Conservation (phyloP, 441 rosid genomes). For the Raphanus hybrid region DNA sequence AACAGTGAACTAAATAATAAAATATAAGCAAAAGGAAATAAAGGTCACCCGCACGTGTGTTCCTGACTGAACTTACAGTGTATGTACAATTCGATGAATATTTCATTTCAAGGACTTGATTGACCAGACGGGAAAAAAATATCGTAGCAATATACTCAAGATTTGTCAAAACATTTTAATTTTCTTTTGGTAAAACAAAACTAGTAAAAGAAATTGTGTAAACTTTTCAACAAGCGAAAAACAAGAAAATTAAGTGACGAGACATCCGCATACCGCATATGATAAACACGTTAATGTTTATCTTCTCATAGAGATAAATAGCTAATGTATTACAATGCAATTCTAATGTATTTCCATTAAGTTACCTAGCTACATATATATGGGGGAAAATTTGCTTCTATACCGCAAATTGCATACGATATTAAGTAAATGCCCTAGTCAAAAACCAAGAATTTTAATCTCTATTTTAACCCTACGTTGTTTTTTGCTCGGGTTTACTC, state of each 20-base stretch:
- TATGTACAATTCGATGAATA: conserved; percentile 11
- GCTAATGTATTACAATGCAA: not conserved
- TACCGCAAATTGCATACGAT: too few species aligned
- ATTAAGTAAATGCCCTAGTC: too few species aligned
- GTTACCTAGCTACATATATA: too few species aligned
- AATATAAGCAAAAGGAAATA: not conserved
- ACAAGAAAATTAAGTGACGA: not conserved
- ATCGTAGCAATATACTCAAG: not conserved
- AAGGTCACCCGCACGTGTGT: conserved; percentile 32
- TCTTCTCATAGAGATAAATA: not conserved
- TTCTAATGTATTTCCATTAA: not conserved
- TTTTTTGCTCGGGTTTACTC: too few species aligned
- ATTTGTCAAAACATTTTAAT: not conserved
- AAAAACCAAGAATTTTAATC: too few species aligned
- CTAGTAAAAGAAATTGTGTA: not conserved
- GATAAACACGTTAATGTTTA: not conserved
- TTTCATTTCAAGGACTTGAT: conserved; percentile 5
- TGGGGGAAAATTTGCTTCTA: too few species aligned
- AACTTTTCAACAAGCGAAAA: not conserved
- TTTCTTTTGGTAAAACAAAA: not conserved
- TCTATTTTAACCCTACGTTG: too few species aligned
- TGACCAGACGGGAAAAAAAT: conserved; percentile 9
- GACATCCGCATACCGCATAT: not conserved
- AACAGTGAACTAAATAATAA: too few species aligned
- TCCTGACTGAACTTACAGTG: conserved; percentile 23